These are phyloP conservation scores for Cynara cardunculus DNA, from an alignment of 129 eudicot species.

Conservation along the genomic window DNA sequence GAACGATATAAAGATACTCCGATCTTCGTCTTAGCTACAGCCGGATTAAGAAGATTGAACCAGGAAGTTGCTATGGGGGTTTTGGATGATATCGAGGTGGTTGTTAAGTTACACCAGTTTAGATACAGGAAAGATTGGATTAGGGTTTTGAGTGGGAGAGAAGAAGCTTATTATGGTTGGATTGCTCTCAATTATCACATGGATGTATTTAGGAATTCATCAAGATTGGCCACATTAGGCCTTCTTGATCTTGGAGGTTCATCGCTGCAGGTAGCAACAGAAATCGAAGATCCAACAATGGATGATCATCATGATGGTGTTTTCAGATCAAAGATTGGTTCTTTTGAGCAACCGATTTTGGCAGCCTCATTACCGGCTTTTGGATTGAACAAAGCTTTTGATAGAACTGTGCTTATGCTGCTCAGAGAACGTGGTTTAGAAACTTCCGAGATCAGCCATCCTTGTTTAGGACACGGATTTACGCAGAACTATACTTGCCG, in stretches of 20 bases:
- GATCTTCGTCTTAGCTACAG: slow-evolving; percentile 76
- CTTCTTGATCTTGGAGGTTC: slow-evolving; percentile 97
- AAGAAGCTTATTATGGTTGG: slow-evolving; percentile 96
- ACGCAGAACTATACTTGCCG: slow-evolving; percentile 58
- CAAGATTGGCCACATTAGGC: slow-evolving; percentile 53
- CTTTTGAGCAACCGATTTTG: slow-evolving; percentile 45
- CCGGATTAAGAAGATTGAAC: slow-evolving; percentile 67
- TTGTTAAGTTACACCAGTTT: slow-evolving; percentile 61
- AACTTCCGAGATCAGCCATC: slow-evolving; percentile 54
- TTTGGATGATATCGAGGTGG: slow-evolving; percentile 53
- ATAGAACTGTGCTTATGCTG: slow-evolving; percentile 62
- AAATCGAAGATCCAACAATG: slow-evolving; percentile 22
- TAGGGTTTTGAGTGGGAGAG: slow-evolving; percentile 87
- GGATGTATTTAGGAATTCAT: slow-evolving; percentile 51
- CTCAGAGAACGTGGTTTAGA: slow-evolving; percentile 35
- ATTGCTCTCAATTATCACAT: slow-evolving; percentile 66
- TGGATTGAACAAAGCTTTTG: slow-evolving; percentile 89
- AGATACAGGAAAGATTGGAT: slow-evolving; percentile 54
- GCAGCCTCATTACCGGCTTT: slow-evolving; percentile 74
- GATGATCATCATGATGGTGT: slow-evolving; percentile 22
- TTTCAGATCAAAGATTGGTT: slow-evolving; percentile 54
- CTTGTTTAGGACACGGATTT: slow-evolving; percentile 64
- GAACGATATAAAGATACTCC: slow-evolving; percentile 53
- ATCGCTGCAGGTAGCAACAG: slow-evolving; percentile 78
- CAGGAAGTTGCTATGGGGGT: slow-evolving; percentile 33